phyloP scores from a whole-genome alignment of 306 rosid genomes.

The Vigna reflexopilosa region DNA sequence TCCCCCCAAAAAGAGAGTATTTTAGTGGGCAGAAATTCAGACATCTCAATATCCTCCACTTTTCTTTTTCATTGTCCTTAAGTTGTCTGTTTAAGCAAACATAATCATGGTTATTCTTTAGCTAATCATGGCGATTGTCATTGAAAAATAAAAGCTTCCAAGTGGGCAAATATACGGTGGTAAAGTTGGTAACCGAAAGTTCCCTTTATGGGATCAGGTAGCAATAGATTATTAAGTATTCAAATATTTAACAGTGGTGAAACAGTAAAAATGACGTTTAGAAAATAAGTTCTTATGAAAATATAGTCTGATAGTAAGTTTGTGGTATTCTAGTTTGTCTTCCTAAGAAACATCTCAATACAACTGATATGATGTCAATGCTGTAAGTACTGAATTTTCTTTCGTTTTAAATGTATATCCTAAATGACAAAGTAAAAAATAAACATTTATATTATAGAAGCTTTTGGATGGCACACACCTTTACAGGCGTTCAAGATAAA shows the following conservation, averaged over 20 bases:
- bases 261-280: not conserved
- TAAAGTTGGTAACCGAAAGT: slow-evolving; percentile 2
- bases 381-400: not conserved
- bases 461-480: slow-evolving; percentile 18
- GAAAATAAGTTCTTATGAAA: too few relatives aligned
- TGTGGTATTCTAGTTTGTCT: too few relatives aligned
- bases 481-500: not conserved
- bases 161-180: slow-evolving; percentile 16
- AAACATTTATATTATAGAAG: not conserved
- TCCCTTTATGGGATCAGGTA: slow-evolving; percentile 2
- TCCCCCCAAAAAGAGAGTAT: slow-evolving; percentile 15
- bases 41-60: slow-evolving; percentile 17
- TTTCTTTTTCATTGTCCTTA: slow-evolving; percentile 7
- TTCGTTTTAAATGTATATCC: not conserved
- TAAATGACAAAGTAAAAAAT: not conserved
- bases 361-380: too few relatives aligned
- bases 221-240: not conserved
- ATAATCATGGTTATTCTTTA: slow-evolving; percentile 6
- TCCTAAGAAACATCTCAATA: too few relatives aligned
- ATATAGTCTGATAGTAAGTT: too few relatives aligned
- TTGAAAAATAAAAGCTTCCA: not conserved
- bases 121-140: slow-evolving; percentile 13
- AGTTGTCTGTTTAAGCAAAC: slow-evolving; percentile 27
- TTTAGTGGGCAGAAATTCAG: slow-evolving; percentile 9
- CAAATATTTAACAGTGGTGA: not conserved